Percentiles rank a stretch among this genome's conserved stretches.
phyloP scores from a whole-genome alignment of 2,329 filamentous ascomycete species.

The Calycina marina region DNA sequence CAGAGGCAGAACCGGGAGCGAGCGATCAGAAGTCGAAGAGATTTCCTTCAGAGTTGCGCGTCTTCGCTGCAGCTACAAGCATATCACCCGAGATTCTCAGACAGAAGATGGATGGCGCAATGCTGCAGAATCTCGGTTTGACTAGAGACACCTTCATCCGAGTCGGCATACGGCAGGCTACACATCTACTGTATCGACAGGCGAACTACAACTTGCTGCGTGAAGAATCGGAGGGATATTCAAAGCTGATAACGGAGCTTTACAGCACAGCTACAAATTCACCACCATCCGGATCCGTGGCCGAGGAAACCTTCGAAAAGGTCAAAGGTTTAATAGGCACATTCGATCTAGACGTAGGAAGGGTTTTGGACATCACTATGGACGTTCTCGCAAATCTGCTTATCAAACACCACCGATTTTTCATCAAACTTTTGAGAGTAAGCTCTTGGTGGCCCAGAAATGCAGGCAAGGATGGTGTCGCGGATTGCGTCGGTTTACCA shows the following conservation, averaged over 20 bases:
- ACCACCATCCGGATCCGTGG: constrained; percentile 59
- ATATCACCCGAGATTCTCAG: constrained; percentile 63
- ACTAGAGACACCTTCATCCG: constrained; percentile 75
- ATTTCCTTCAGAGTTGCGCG: constrained; percentile 36
- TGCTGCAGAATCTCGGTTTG: constrained; percentile 63
- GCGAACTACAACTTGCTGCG: constrained; percentile 92
- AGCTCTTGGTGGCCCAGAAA: constrained; percentile 95
- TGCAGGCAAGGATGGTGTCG: constrained; percentile 29
- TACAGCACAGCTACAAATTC: constrained; percentile 76
- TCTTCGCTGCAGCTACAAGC: constrained; percentile 57
- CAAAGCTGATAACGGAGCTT: constrained; percentile 88
- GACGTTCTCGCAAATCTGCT: constrained; percentile 91
- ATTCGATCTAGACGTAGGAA: constrained; percentile 90
- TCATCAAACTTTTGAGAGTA: constrained; percentile 77
- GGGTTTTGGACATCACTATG: constrained; percentile 84
- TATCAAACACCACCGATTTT: constrained; percentile 86
- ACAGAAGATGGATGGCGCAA: constrained; percentile 62
- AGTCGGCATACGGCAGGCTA: constrained; percentile 77
- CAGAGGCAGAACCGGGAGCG: constrained; percentile 48
- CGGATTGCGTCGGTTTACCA: constrained; percentile 51
- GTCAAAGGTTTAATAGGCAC: constrained; percentile 92
- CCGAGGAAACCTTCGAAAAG: constrained; percentile 75
- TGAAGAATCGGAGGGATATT: constrained; percentile 93
- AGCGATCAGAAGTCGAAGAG: constrained; percentile 10
- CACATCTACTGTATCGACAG: constrained; percentile 85